Evolutionary conservation across 352 stramenopile species (phyloP).

Genomic region (Phytophthora pisi): DNA sequence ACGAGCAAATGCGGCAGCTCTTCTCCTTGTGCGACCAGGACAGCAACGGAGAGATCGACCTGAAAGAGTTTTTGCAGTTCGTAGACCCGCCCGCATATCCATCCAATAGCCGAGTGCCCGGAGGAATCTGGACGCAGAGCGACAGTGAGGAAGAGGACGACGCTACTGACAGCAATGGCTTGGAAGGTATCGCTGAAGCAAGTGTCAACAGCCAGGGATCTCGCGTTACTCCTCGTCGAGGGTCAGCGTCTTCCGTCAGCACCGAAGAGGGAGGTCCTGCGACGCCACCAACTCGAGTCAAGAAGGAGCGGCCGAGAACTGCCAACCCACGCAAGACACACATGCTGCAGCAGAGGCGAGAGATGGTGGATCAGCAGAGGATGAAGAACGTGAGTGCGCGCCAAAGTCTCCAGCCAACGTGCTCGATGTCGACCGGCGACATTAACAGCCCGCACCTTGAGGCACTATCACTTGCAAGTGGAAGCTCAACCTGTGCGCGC

Average conservation of each 20-base stretch:
- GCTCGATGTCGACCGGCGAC: conserved; percentile 47
- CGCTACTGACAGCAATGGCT: conserved; percentile 23
- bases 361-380: conserved; percentile 46
- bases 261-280: conserved; percentile 10
- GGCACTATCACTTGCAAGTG: conserved; percentile 24
- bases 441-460: conserved; percentile 40
- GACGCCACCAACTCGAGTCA: conserved; percentile 13
- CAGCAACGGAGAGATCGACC: conserved; percentile 72
- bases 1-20: conserved; percentile 72
- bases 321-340: conserved; percentile 69
- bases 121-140: conserved; percentile 61
- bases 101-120: conserved; percentile 54
- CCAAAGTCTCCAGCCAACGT: conserved; percentile 22
- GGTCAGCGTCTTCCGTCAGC: conserved; percentile 9
- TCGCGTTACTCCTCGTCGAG: conserved; percentile 3
- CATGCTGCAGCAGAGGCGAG: conserved; percentile 67
- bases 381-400: conserved; percentile 18
- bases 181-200: not conserved
- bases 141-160: conserved; percentile 31
- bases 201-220: not conserved
- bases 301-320: conserved; percentile 66
- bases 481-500: conserved; percentile 3
- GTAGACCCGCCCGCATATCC: conserved; percentile 70
- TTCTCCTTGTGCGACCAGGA: conserved; percentile 70
- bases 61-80: conserved; percentile 80